Percentiles rank a stretch among this genome's conserved stretches.
Evolutionary conservation across 768 basidiomycete genomes (phyloP).

Genomic region (Serendipita sp.): DNA sequence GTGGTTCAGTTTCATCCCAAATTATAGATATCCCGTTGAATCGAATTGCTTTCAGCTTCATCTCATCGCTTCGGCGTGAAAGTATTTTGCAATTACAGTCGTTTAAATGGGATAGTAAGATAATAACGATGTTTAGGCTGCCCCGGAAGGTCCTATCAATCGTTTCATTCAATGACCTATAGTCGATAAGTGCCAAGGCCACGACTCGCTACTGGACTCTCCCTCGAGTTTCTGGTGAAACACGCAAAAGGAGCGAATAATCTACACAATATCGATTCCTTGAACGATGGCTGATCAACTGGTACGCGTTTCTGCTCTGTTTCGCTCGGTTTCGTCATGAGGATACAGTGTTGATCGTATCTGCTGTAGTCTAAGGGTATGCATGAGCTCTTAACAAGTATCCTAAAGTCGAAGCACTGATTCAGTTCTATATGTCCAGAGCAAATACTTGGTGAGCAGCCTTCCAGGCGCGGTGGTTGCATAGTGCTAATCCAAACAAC

Average conservation of each 20-base stretch:
- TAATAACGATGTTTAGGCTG: too few species aligned
- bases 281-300: slow-evolving; percentile 37
- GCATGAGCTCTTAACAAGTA: background rate
- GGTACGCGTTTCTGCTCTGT: slow-evolving; percentile 21
- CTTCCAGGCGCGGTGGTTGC: too few species aligned
- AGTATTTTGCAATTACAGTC: too few species aligned
- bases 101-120: too few species aligned
- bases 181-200: background rate
- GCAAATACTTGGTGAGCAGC: slow-evolving; percentile 67
- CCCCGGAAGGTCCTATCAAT: background rate
- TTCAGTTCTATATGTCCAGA: slow-evolving; percentile 29
- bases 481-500: too few species aligned
- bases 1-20: too few species aligned
- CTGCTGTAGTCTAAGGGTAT: background rate
- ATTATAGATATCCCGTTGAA: too few species aligned
- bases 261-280: background rate
- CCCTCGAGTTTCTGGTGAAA: background rate
- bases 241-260: background rate
- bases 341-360: background rate
- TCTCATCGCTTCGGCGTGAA: too few species aligned
- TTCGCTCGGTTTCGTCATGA: background rate
- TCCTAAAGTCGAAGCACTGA: background rate
- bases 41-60: too few species aligned
- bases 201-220: background rate
- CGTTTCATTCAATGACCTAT: background rate